Conservation (phyloP, 2,329 filamentous ascomycete species). For the Colletotrichum sp. region DNA sequence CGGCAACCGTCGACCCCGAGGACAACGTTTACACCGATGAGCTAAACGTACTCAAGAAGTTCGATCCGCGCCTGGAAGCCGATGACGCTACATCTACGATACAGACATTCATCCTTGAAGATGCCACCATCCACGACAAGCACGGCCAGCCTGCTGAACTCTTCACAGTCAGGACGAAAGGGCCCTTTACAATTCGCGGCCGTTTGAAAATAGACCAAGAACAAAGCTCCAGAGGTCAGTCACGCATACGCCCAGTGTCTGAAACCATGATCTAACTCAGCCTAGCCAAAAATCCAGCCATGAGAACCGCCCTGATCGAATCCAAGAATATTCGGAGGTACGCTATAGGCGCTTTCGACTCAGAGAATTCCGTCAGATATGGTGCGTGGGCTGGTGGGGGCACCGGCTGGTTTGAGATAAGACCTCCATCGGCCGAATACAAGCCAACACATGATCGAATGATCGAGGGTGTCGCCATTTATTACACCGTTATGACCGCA, state of each 20-base stretch:
- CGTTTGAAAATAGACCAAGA: constrained; percentile 50
- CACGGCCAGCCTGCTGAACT: constrained; percentile 63
- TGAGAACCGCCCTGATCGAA: constrained; percentile 51
- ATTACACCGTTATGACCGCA: constrained; percentile 66
- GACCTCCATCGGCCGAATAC: constrained; percentile 61
- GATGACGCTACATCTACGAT: background rate
- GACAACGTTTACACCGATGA: constrained; percentile 37
- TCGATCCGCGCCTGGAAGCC: background rate
- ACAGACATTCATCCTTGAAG: constrained; percentile 20
- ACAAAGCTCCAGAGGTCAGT: constrained; percentile 47
- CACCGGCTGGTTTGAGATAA: constrained; percentile 72
- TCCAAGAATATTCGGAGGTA: constrained; percentile 54
- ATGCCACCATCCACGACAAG: constrained; percentile 63
- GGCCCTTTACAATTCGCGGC: constrained; percentile 68
- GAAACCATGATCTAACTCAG: background rate
- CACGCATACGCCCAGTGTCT: too few species aligned
- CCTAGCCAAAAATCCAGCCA: constrained; percentile 37
- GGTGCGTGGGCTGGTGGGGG: constrained; percentile 70
- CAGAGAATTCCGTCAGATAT: constrained; percentile 39
- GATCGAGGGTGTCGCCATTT: constrained; percentile 66
- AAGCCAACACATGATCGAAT: constrained; percentile 61
- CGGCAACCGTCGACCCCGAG: constrained; percentile 44
- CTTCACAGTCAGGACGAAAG: constrained; percentile 62
- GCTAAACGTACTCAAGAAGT: constrained; percentile 36
- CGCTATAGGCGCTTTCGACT: constrained; percentile 57